A percentile compares a stretch with the other conserved stretches of the same genome.
These are phyloP conservation scores for Solanum chilense DNA, from an alignment of 257 asterid species.

Conservation along the genomic window DNA sequence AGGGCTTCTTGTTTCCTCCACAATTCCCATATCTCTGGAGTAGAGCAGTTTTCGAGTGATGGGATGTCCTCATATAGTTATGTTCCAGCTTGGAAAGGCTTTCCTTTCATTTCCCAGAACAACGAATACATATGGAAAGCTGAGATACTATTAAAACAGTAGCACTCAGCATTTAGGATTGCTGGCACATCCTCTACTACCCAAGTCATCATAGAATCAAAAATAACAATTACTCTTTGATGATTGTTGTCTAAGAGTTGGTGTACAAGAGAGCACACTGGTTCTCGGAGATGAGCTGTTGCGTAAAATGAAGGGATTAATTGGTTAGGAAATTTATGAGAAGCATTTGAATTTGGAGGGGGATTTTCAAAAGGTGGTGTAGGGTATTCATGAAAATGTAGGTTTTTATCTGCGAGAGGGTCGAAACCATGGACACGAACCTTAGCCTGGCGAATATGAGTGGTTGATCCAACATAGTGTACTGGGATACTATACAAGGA, in stretches of 20 bases:
- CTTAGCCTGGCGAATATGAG: not conserved
- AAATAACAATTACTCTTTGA: conserved; percentile 3
- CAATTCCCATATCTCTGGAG: not conserved
- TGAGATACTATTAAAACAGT: conserved; percentile 3
- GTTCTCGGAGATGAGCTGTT: conserved; percentile 1
- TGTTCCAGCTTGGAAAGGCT: conserved; percentile 1
- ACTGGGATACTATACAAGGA: not conserved
- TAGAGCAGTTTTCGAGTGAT: not conserved
- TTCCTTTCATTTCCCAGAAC: not conserved
- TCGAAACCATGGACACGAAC: not conserved
- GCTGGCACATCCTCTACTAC: conserved; percentile 5
- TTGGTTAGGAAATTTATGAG: conserved; percentile 4
- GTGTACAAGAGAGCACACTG: not conserved
- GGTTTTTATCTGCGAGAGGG: not conserved
- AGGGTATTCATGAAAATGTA: not conserved
- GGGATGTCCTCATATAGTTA: not conserved
- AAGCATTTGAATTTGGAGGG: conserved; percentile 1
- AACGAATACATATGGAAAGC: not conserved
- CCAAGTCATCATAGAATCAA: conserved; percentile 9
- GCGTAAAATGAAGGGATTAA: conserved; percentile 3
- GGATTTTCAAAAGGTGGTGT: not conserved
- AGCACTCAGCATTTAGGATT: conserved; percentile 13
- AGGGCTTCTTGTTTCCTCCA: not conserved
- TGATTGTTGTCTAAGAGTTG: not conserved
- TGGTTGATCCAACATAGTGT: not conserved